Conservation (phyloP, 345 rosid species). For the Corymbia maculata region DNA sequence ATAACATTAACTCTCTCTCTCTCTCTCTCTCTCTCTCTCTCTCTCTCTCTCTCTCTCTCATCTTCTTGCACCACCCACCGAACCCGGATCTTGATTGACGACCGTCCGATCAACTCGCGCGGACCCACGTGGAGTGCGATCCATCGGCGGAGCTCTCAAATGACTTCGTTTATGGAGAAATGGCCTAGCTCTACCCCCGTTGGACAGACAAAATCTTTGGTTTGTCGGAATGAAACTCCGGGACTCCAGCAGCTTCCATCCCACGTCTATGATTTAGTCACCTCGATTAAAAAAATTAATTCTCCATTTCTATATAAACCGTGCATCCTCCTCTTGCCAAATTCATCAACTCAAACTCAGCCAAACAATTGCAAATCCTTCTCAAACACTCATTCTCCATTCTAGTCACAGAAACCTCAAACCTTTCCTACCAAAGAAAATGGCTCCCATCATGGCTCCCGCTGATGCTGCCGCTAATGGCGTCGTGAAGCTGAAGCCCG, state of each 20-base stretch:
- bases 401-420: background rate
- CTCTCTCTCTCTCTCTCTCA: background rate
- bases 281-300: background rate
- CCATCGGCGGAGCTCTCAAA: background rate
- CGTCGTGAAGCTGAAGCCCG: slow-evolving; percentile 6
- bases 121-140: background rate
- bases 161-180: background rate
- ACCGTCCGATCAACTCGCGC: background rate
- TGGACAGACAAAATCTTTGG: background rate
- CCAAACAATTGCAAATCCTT: background rate
- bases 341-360: background rate
- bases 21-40: too few relatives aligned
- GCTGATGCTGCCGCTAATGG: background rate
- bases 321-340: background rate
- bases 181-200: background rate
- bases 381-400: background rate
- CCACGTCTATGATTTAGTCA: background rate
- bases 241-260: background rate
- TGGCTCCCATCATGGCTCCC: background rate
- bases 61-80: background rate
- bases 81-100: background rate
- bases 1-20: background rate
- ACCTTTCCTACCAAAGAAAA: background rate
- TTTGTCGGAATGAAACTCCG: background rate
- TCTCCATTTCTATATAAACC: background rate